Evolutionary conservation across 257 asterid species (phyloP).

Genomic region (Oldenlandia corymbosa): DNA sequence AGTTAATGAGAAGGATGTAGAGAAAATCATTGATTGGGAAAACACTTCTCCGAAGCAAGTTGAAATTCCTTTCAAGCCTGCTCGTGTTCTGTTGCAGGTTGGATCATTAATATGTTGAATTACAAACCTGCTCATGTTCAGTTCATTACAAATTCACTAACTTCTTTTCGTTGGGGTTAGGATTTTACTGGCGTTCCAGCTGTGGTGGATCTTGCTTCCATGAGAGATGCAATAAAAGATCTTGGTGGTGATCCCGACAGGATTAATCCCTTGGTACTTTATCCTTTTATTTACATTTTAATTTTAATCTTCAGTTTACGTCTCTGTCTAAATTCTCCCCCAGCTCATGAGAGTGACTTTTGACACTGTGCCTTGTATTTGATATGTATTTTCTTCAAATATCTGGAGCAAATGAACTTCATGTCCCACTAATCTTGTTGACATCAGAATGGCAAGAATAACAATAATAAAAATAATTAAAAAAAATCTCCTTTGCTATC

Average conservation of each 20-base stretch:
- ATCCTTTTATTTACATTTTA: constrained; percentile 2
- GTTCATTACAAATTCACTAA: too few species aligned
- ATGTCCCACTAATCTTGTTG: background rate
- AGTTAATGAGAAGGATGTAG: constrained; percentile 77
- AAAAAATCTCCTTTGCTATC: background rate
- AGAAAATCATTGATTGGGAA: constrained; percentile 81
- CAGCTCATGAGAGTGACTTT: background rate
- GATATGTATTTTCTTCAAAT: background rate
- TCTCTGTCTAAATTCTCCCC: background rate
- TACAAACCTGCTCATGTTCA: background rate
- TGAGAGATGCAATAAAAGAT: constrained; percentile 87
- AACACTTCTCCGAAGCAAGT: constrained; percentile 77
- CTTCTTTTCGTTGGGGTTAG: constrained; percentile 24
- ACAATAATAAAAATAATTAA: background rate
- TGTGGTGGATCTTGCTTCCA: constrained; percentile 88
- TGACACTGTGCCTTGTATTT: background rate
- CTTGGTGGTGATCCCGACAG: constrained; percentile 75
- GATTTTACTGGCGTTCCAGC: constrained; percentile 98
- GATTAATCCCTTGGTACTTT: constrained; percentile 77
- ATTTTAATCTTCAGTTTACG: too few species aligned
- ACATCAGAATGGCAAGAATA: background rate
- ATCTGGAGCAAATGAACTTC: background rate
- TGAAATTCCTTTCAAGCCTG: constrained; percentile 89
- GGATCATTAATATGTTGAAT: constrained; percentile 12
- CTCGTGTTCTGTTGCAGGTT: constrained; percentile 91